Conservation (phyloP, 2,329 filamentous ascomycete species). For the Cladophialophora carrionii region DNA sequence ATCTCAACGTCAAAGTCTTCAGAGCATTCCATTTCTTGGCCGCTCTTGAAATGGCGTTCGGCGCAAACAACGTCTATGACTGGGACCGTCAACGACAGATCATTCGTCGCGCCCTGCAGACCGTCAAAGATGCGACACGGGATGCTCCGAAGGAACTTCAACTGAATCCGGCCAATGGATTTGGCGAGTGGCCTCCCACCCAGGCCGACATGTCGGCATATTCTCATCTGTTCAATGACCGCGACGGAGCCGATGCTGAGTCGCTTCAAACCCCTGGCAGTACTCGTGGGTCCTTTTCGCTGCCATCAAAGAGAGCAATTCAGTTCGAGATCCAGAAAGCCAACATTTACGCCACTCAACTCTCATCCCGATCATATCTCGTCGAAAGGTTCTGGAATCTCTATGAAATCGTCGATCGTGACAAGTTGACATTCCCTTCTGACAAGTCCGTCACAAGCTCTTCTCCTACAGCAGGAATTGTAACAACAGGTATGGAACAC, state of each 20-base stretch:
- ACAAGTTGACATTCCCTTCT: slow-evolving; percentile 31
- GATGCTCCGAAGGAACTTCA: slow-evolving; percentile 69
- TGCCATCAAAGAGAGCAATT: slow-evolving; percentile 45
- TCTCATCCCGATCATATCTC: slow-evolving; percentile 80
- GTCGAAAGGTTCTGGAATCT: slow-evolving; percentile 85
- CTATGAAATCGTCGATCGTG: slow-evolving; percentile 64
- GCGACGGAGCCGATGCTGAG: slow-evolving; percentile 28
- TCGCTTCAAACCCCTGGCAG: slow-evolving; percentile 15
- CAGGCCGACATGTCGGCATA: slow-evolving; percentile 36
- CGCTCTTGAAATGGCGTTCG: slow-evolving; percentile 81
- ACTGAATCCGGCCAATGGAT: slow-evolving; percentile 34
- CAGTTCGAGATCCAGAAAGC: slow-evolving; percentile 91
- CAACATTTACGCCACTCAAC: slow-evolving; percentile 80
- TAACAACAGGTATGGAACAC: slow-evolving; percentile 34
- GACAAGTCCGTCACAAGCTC: slow-evolving; percentile 31
- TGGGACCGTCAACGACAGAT: slow-evolving; percentile 77
- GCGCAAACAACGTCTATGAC: slow-evolving; percentile 72
- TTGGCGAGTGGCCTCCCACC: slow-evolving; percentile 38
- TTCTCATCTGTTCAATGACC: slow-evolving; percentile 36
- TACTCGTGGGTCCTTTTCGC: slow-evolving; percentile 31
- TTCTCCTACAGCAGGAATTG: slow-evolving; percentile 34
- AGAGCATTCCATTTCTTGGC: slow-evolving; percentile 77
- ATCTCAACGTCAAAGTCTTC: slow-evolving; percentile 76
- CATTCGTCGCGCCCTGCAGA: slow-evolving; percentile 70
- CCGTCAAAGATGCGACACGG: slow-evolving; percentile 70